These are phyloP conservation scores for Crucihimalaya himalaica DNA, from an alignment of 345 rosid genomes.

Conservation along the genomic window DNA sequence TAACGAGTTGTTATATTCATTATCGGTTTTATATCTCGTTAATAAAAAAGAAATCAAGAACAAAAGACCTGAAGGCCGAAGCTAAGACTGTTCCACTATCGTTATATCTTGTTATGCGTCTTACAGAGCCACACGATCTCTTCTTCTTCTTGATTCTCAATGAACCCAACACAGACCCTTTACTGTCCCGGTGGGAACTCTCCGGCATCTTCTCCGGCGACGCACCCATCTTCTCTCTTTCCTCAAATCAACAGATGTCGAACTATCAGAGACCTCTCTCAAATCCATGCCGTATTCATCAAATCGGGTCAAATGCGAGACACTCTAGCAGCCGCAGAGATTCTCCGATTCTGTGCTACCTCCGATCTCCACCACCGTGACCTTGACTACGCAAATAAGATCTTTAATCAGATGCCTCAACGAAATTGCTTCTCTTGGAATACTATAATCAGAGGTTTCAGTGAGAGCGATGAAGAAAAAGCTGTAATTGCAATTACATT, in stretches of 20 bases:
- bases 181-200: constrained; percentile 24
- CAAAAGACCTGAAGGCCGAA: too few species aligned
- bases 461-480: constrained; percentile 44
- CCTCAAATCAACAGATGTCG: constrained; percentile 60
- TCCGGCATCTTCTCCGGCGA: constrained; percentile 17
- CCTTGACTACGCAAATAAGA: constrained; percentile 48
- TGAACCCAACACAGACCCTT: constrained; percentile 33
- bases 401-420: constrained; percentile 51
- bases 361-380: constrained; percentile 46
- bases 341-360: constrained; percentile 54
- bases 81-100: not conserved
- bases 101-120: constrained; percentile 5
- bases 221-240: constrained; percentile 55
- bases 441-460: constrained; percentile 65
- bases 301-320: constrained; percentile 60
- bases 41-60: too few species aligned
- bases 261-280: constrained; percentile 48
- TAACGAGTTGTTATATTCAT: too few species aligned
- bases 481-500: constrained; percentile 45
- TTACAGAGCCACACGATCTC: constrained; percentile 29
- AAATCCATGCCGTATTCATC: constrained; percentile 69
- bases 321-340: constrained; percentile 70
- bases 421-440: constrained; percentile 84
- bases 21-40: too few species aligned
- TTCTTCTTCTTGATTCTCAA: constrained; percentile 1